A percentile compares a stretch with the other conserved stretches of the same genome.
Conservation (phyloP, 495 filamentous ascomycete genomes). For the Penicillium coprophilum region DNA sequence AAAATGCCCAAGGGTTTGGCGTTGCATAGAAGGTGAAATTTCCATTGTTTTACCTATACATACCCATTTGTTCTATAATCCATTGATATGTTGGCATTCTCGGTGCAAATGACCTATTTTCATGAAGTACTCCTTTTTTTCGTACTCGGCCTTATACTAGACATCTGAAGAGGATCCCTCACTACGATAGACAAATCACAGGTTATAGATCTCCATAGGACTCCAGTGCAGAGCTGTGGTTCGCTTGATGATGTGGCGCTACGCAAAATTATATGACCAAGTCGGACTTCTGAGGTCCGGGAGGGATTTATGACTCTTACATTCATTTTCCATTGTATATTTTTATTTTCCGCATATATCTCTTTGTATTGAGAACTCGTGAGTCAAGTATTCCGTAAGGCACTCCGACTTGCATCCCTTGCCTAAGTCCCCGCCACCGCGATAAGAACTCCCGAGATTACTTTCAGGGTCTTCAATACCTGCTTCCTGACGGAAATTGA, state of each 20-base stretch:
- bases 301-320: slow-evolving; percentile 17
- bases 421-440: slow-evolving; percentile 14
- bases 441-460: slow-evolving; percentile 22
- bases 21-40: slow-evolving; percentile 46
- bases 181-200: slow-evolving; percentile 14
- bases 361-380: background rate
- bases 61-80: slow-evolving; percentile 18
- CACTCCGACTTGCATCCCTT: background rate
- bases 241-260: slow-evolving; percentile 15
- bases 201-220: slow-evolving; percentile 3
- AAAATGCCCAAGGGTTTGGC: slow-evolving; percentile 94
- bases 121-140: no score
- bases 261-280: slow-evolving; percentile 5
- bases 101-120: background rate
- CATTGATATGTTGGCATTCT: slow-evolving; percentile 1
- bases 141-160: background rate
- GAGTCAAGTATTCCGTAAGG: background rate
- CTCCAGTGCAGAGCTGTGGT: slow-evolving; percentile 13
- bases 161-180: background rate
- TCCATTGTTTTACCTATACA: slow-evolving; percentile 20
- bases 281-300: slow-evolving; percentile 21
- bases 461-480: slow-evolving; percentile 9
- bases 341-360: background rate
- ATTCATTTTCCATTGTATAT: background rate
- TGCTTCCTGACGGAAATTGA: slow-evolving; percentile 3